Conservation (phyloP, 331 rosid genomes). For the Quercus tomentella region DNA sequence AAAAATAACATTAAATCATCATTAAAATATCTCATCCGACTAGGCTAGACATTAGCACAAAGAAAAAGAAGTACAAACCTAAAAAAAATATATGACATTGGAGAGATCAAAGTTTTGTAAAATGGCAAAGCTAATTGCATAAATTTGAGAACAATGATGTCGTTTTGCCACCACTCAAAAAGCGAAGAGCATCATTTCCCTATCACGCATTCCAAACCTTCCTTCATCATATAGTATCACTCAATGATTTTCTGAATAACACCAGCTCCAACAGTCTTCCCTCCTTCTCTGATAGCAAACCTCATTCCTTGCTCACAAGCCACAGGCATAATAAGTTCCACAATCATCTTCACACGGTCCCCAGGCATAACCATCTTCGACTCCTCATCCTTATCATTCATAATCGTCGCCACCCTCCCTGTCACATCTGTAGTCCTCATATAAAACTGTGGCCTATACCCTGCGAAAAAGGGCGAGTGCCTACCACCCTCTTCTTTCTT, state of each 20-base stretch:
- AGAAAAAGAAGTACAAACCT: constrained; percentile 34
- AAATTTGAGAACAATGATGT: constrained; percentile 16
- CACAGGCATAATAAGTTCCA: constrained; percentile 73
- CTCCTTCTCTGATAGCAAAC: constrained; percentile 93
- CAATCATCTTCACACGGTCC: constrained; percentile 85
- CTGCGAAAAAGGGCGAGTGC: constrained; percentile 78
- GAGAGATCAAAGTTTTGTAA: constrained; percentile 26
- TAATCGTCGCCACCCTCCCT: constrained; percentile 60
- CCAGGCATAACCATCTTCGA: constrained; percentile 99
- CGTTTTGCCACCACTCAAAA: constrained; percentile 27
- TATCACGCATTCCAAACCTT: neutral
- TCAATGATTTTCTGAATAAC: constrained; percentile 78
- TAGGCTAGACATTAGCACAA: constrained; percentile 21
- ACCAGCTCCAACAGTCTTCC: constrained; percentile 94
- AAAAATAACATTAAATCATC: constrained; percentile 20
- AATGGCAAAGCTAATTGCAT: constrained; percentile 38
- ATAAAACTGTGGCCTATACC: constrained; percentile 89
- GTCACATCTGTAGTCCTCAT: constrained; percentile 97
- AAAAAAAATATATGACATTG: constrained; percentile 39
- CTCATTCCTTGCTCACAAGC: constrained; percentile 95
- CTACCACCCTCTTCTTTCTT: constrained; percentile 96
- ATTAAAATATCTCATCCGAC: constrained; percentile 28
- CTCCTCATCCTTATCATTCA: constrained; percentile 93
- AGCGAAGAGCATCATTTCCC: neutral
- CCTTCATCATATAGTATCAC: constrained; percentile 22